Conservation (phyloP, 2,329 filamentous ascomycete species). For the Ceratocystis smalleyi region DNA sequence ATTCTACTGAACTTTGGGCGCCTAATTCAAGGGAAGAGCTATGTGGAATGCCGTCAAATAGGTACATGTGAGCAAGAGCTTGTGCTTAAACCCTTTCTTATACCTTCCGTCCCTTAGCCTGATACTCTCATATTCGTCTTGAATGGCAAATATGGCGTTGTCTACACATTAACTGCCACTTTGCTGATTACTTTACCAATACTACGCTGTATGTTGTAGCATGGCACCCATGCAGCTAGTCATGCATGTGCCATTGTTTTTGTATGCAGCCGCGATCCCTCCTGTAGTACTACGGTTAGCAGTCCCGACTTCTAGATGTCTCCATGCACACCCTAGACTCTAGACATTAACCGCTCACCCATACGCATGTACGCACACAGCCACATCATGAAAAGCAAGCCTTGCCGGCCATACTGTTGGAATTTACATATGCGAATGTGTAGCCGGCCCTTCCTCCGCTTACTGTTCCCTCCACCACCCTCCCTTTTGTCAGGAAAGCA, state of each 20-base stretch:
- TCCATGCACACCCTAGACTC: too few species aligned
- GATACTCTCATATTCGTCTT: slow-evolving; percentile 9
- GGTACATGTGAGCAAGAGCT: neutral
- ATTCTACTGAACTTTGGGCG: neutral
- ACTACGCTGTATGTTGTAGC: neutral
- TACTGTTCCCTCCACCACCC: neutral
- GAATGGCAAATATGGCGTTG: slow-evolving; percentile 8
- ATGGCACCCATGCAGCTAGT: neutral
- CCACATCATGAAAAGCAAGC: neutral
- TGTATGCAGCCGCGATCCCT: neutral
- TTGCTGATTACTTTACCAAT: neutral
- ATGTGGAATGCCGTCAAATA: neutral
- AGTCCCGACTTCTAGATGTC: too few species aligned
- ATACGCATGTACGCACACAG: neutral
- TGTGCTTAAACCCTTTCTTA: neutral
- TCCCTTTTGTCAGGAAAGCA: neutral
- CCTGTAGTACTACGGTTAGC: neutral
- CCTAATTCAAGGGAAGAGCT: neutral
- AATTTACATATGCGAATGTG: neutral
- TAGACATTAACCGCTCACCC: too few species aligned
- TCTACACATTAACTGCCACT: neutral
- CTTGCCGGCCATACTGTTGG: neutral
- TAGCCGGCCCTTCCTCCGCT: neutral
- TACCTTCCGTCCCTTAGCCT: neutral
- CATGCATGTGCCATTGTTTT: neutral